Evolutionary conservation across 1,139 yeast genomes (phyloP), one percentile per base, ranked within the genome.

Genomic region (Blastobotrys apis): DNA sequence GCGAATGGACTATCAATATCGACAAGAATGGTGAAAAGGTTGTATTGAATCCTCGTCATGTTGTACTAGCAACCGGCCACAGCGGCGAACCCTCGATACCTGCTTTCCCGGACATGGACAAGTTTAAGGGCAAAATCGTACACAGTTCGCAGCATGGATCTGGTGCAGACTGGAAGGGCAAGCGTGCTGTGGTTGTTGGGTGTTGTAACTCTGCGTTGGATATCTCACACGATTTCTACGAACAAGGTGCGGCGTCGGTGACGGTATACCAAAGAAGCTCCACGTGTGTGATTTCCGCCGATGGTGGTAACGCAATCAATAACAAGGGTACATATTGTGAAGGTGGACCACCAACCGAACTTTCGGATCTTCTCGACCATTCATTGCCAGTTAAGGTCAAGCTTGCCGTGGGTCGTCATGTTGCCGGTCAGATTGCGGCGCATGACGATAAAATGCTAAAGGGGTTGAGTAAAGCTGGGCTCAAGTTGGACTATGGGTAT

Each of bases 131-230:
- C 19, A 60, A 59, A 39, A 49, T 71, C 39, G 66, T 67, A 32
- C 75, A 71, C 54, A 67, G 73, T 9, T 66, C 72, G 2, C 59
- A 64, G 31, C 44, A 40, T 33, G 41, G 42, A 3, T 16, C 31
- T 3, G 47, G 47, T 12, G 39, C 34, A 38, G 64, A 62, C 39
- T 70, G 61, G 53, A 53, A 48, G 19, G 73, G 72, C 40, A 65
- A 71, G 51, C 67, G 64, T 43, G 73, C 71, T 0, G 49, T 71
- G 15, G 74, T 71, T 23, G 61, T 71, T 43, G 75, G 75, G 32
- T 64, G 72, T 33, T 68, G 74, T 51, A 69, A 67, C 51, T 68
- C 73, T 25, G 73, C 71, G 6, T 73, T 70, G 49, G 75, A 71
- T 52, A 68, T 71, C 41, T 65, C 71, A 35, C 74, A 68, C 43